These are phyloP conservation scores for Beauveria varroae DNA, from an alignment of 2,329 filamentous ascomycete genomes.

Conservation along the genomic window DNA sequence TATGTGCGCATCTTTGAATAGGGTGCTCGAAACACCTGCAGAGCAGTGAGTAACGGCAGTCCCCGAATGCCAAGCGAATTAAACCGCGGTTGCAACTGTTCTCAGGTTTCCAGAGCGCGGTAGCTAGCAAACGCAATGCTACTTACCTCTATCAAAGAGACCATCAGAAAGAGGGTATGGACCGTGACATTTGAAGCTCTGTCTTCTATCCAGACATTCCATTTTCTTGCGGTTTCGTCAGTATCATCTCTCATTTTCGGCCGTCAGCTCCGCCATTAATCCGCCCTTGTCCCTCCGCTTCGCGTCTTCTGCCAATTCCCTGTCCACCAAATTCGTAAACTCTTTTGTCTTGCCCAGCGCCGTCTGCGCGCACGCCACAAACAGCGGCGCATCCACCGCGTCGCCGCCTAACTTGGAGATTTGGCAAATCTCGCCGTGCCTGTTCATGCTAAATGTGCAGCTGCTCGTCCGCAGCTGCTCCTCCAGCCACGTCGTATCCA, in stretches of 20 bases:
- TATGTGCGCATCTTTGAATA: no score
- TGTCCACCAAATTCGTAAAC: conserved; percentile 65
- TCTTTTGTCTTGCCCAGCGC: conserved; percentile 76
- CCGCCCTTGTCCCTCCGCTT: conserved; percentile 73
- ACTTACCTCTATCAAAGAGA: not conserved
- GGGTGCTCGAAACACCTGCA: no score
- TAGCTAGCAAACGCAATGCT: no score
- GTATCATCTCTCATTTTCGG: conserved; percentile 68
- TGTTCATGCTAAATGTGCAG: conserved; percentile 79
- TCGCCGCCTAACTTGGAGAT: conserved; percentile 84
- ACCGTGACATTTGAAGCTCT: not conserved
- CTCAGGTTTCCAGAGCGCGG: no score
- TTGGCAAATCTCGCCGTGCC: conserved; percentile 83
- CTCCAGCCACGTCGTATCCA: conserved; percentile 68
- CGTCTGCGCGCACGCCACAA: conserved; percentile 68
- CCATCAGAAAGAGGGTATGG: not conserved
- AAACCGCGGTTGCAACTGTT: no score
- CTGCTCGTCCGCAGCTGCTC: conserved; percentile 68
- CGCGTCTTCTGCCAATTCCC: conserved; percentile 67
- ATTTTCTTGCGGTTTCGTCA: not conserved
- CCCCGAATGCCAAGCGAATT: no score
- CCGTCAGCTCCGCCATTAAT: conserved; percentile 66
- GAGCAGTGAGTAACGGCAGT: no score
- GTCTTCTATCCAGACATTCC: not conserved
- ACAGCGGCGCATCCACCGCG: conserved; percentile 68